These are phyloP conservation scores for Neospora caninum DNA, from an alignment of 169 alveolate species.

Conservation along the genomic window DNA sequence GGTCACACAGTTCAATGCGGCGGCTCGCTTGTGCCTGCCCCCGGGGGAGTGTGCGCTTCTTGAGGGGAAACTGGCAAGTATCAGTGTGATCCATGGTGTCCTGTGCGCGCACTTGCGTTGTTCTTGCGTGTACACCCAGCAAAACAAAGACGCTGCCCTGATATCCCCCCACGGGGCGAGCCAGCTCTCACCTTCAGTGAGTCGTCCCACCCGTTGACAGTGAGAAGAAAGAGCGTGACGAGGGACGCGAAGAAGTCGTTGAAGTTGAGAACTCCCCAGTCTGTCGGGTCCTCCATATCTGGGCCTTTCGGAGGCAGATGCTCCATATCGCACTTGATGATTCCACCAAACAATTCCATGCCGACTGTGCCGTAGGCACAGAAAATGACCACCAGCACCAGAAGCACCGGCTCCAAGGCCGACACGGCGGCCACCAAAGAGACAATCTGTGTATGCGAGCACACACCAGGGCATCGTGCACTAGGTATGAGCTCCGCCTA, in stretches of 20 bases:
- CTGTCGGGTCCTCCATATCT: constrained; percentile 45
- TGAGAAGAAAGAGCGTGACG: constrained; percentile 57
- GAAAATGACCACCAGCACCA: constrained; percentile 50
- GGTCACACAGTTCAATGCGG: no score
- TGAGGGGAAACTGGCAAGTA: no score
- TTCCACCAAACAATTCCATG: constrained; percentile 65
- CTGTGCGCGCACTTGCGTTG: no score
- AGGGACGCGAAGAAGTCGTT: constrained; percentile 63
- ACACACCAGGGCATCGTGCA: not conserved
- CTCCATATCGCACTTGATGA: constrained; percentile 53
- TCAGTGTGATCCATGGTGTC: no score
- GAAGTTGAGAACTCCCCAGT: constrained; percentile 62
- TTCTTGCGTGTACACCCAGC: no score
- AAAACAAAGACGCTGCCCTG: no score
- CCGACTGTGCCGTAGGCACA: constrained; percentile 67
- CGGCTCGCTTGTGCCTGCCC: no score
- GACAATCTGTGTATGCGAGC: constrained; percentile 16
- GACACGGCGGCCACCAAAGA: constrained; percentile 31
- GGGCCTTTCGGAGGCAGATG: constrained; percentile 28
- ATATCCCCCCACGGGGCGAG: no score
- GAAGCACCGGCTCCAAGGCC: constrained; percentile 45
- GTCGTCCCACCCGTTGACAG: constrained; percentile 67
- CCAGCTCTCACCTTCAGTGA: constrained; percentile 49
- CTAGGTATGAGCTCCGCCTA: not conserved
- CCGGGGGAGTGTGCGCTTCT: no score